A percentile compares a stretch with the other conserved stretches of the same genome.
Evolutionary conservation across 2,329 filamentous ascomycete species (phyloP).

Genomic region (Penicillium psychrosexuale): DNA sequence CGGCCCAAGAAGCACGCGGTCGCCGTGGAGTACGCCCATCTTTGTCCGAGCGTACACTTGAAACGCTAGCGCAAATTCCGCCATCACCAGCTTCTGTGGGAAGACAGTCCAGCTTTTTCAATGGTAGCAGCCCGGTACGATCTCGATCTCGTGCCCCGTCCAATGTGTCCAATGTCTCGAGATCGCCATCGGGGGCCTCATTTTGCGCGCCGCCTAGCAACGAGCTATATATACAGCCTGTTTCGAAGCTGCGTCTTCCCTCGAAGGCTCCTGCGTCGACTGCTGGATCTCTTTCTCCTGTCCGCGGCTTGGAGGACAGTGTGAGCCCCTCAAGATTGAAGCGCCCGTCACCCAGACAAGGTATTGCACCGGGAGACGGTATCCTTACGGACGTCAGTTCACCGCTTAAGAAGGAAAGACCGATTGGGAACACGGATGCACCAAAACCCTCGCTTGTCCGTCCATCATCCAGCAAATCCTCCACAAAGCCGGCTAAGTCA

Average conservation of each 20-base stretch:
- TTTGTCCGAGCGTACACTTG: constrained; percentile 77
- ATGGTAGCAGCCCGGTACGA: constrained; percentile 57
- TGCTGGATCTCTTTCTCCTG: constrained; percentile 21
- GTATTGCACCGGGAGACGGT: constrained; percentile 12
- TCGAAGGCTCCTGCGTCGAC: constrained; percentile 32
- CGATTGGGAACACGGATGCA: constrained; percentile 49
- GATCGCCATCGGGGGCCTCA: constrained; percentile 42
- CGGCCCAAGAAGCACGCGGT: constrained; percentile 20
- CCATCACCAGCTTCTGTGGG: constrained; percentile 69
- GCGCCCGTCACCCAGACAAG: constrained; percentile 22
- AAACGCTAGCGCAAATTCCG: constrained; percentile 74
- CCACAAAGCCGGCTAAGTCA: constrained; percentile 53
- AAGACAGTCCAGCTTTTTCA: constrained; percentile 70
- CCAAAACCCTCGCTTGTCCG: constrained; percentile 50
- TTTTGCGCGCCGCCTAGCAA: constrained; percentile 55
- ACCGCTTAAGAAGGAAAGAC: constrained; percentile 17
- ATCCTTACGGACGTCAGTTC: constrained; percentile 16
- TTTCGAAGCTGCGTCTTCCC: constrained; percentile 33
- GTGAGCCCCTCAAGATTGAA: constrained; percentile 29
- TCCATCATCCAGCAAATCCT: constrained; percentile 54
- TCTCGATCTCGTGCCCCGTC: constrained; percentile 63
- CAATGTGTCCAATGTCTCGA: constrained; percentile 51
- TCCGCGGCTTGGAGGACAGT: constrained; percentile 14
- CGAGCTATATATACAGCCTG: constrained; percentile 44
- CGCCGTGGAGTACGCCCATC: constrained; percentile 30